Evolutionary conservation across 306 rosid genomes (phyloP), one percentile per base, ranked within the genome.

Genomic region (Rosa persica): DNA sequence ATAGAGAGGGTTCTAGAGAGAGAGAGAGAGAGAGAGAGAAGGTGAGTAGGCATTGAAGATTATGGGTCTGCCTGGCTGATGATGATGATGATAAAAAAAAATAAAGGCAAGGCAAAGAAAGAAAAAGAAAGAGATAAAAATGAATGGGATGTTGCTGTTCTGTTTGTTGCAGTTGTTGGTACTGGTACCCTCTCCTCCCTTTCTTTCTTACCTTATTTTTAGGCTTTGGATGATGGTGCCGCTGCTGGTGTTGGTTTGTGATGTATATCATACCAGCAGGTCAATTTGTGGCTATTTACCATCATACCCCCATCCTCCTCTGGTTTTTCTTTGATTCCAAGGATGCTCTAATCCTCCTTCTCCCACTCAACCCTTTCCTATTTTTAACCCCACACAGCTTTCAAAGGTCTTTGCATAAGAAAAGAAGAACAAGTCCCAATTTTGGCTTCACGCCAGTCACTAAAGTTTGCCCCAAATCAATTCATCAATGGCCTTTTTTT

Each of bases 101-200:
- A 8, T 38, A 30, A 77, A n/a, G 66, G 65, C 66, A 27, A 34
- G 66, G 44, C 68, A 48, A 22, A 61, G 22, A 17, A 19, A 48
- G 64, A 67, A 76, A 42, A 44, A 49, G 17, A 65, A 42, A 25
- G 49, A 16, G 23, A 30, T 46, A 34, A 55, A 64, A 61, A 77
- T 81, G 79, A 72, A 79, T 80, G 68, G 65, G 80, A 65, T 78
- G 89, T 62, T 81, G 89, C 81, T 81, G 74, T 81, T 85, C 83
- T 86, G 89, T 38, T 66, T 39, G 71, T 83, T 85, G 87, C 85
- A 76, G 81, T 68, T 69, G 67, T 43, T 72, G 82, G 52, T 11
- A 20, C 5, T 16, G 54, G 6, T 76, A 71, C 36, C 2, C 36
- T 58, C 61, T 5, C 7, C 22, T 20, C 74, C 60, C 19, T 22